Percentiles rank a stretch among this genome's conserved stretches.
Evolutionary conservation across 2,329 filamentous ascomycete species (phyloP).

Genomic region (Knufia petricola): DNA sequence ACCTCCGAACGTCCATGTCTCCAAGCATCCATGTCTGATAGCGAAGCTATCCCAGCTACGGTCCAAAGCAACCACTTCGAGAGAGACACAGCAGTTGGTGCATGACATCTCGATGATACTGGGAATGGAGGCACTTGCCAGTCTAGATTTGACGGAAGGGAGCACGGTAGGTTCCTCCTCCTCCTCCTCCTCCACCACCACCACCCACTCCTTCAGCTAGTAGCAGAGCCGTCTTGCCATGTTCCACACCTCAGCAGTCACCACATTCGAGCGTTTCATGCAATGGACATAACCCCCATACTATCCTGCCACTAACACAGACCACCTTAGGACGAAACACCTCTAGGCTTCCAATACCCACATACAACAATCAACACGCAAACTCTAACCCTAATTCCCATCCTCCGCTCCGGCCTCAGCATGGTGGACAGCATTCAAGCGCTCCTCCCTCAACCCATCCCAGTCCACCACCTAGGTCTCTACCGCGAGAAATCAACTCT

Average conservation of each 20-base stretch:
- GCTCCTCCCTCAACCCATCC: conserved; percentile 68
- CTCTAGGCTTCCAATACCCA: conserved; percentile 66
- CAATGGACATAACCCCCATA: background rate
- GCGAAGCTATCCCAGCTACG: conserved; percentile 87
- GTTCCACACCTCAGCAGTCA: too few species aligned
- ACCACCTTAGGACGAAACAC: conserved; percentile 57
- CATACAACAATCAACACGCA: conserved; percentile 54
- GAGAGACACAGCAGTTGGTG: conserved; percentile 71
- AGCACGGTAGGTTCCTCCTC: conserved; percentile 50
- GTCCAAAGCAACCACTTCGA: conserved; percentile 57
- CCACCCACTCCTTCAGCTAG: background rate
- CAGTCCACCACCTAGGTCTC: conserved; percentile 87
- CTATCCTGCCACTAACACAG: conserved; percentile 11
- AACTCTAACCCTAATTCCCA: conserved; percentile 73
- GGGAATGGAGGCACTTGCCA: conserved; percentile 66
- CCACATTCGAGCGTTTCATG: background rate
- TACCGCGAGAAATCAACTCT: conserved; percentile 84
- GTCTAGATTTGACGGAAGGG: conserved; percentile 47
- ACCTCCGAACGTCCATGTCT: conserved; percentile 60
- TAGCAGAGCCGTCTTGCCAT: background rate
- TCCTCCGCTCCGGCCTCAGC: conserved; percentile 80
- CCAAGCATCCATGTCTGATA: conserved; percentile 71
- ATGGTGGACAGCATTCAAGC: conserved; percentile 88
- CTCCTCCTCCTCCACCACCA: too few species aligned
- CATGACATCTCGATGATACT: conserved; percentile 80